Base-by-base conservation (phyloP, 257 asterid species). In the Verbascum thapsus region DNA sequence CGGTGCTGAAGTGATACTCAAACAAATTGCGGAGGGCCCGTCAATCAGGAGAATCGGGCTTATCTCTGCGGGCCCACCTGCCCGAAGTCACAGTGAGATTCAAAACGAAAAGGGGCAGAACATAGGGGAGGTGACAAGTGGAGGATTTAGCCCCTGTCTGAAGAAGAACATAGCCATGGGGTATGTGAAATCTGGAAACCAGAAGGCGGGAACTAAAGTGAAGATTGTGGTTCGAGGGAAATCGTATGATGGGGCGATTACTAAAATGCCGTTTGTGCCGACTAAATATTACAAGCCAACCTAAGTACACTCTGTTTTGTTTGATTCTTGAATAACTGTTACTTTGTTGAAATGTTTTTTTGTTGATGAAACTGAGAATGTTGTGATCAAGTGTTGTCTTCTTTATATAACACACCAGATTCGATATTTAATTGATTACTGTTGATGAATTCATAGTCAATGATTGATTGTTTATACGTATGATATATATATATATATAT, bases 161-260 rank as follows among this genome's bases (percentile, higher is more conserved):
- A 94, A 94, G 88, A 90, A 87, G 69, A 94, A 94, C 81, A 90
- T 90, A 54, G 95, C 86, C 61, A 94, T 94, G 96, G 99, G 99
- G 50, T 94, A 94, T 59, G 95, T 94, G 57, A 94, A 94, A 68
- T 84, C 99, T 2, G 99, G 97, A 15, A 22, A 4, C 16, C 97
- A 94, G 83, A 94, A 94, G 76, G 69, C 78, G 0, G 96, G 97
- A 19, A 85, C 95, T 7, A 82, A 84, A 18, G 81, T 94, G 8
- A 94, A 90, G 91, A 81, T 94, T 26, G 74, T 80, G 40, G 72
- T 90, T 44, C 76, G 99, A 35, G 99, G 98, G 20, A 88, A 94
- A 80, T 7, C 80, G 0, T 78, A 94, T 10, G 96, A 90, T 61
- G 99, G 95, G n/a, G 61, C 74, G 0, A 74, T 94, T 53, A 88